Conservation (phyloP, 345 rosid species). For the Citrus glauca region DNA sequence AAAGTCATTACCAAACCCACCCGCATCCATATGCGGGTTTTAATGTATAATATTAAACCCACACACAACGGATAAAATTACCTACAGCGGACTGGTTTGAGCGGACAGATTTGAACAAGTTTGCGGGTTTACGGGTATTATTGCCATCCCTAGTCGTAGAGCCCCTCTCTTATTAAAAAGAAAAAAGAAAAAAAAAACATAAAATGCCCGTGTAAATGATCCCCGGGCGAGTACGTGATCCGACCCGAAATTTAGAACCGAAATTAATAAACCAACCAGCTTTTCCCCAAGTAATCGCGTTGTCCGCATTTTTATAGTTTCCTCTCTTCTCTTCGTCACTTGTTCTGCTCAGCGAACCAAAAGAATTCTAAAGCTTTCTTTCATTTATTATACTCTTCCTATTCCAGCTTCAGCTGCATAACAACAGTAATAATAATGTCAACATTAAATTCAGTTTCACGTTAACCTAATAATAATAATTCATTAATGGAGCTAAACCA, state of each 20-base stretch:
- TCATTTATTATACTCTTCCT: background rate
- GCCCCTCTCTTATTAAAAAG: too few relatives aligned
- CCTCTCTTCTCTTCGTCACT: background rate
- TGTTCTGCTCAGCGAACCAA: background rate
- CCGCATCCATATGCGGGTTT: too few relatives aligned
- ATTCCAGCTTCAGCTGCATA: background rate
- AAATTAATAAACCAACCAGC: background rate
- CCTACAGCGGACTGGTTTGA: too few relatives aligned
- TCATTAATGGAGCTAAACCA: constrained; percentile 25
- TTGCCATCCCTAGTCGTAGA: too few relatives aligned
- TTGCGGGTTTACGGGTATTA: too few relatives aligned
- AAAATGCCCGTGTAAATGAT: background rate
- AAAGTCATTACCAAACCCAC: too few relatives aligned
- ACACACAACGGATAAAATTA: too few relatives aligned
- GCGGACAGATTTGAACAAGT: too few relatives aligned
- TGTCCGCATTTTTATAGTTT: background rate
- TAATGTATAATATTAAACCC: too few relatives aligned
- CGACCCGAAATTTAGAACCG: background rate
- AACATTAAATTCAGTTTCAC: background rate
- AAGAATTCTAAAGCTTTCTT: background rate
- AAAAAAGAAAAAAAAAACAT: rapidly evolving
- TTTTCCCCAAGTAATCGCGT: background rate
- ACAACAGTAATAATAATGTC: background rate
- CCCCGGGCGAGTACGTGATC: background rate
- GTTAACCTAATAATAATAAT: background rate